phyloP scores from a whole-genome alignment of 768 basidiomycete genomes.

The Termitomyces sp. region DNA sequence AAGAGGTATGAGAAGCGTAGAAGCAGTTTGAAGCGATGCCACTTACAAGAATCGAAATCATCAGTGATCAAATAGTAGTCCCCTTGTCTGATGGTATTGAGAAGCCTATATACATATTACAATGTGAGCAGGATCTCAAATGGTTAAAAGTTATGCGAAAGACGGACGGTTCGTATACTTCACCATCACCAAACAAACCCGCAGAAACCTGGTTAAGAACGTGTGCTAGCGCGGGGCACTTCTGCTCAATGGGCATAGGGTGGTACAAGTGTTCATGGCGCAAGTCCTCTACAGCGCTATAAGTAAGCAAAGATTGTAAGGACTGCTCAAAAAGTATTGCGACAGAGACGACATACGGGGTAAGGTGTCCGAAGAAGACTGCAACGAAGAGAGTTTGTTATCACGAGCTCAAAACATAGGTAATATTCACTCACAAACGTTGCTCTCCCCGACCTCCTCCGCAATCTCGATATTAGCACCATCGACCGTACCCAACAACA shows the following conservation, averaged over 20 bases:
- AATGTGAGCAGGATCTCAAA: neutral
- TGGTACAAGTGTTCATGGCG: slow-evolving; percentile 86
- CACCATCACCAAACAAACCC: slow-evolving; percentile 78
- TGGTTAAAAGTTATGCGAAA: slow-evolving; percentile 8
- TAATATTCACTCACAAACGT: slow-evolving; percentile 68
- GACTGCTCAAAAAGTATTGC: neutral
- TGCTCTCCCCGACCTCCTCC: slow-evolving; percentile 88
- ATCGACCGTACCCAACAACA: slow-evolving; percentile 87
- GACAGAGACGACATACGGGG: slow-evolving; percentile 42
- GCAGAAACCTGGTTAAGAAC: slow-evolving; percentile 75
- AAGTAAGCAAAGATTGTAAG: neutral
- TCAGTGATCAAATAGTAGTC: slow-evolving; percentile 85
- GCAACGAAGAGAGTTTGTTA: neutral
- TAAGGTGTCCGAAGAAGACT: slow-evolving; percentile 92
- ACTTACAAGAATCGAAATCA: slow-evolving; percentile 90
- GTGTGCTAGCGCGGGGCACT: slow-evolving; percentile 76
- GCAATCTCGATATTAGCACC: slow-evolving; percentile 98
- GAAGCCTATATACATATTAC: slow-evolving; percentile 38
- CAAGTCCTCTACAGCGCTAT: slow-evolving; percentile 75
- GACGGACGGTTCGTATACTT: slow-evolving; percentile 85
- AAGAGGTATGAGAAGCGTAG: neutral
- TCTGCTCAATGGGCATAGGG: slow-evolving; percentile 74
- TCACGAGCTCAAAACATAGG: neutral
- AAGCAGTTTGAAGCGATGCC: neutral
- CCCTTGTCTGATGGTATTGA: slow-evolving; percentile 73